Evolutionary conservation across 2,329 filamentous ascomycete species (phyloP), one percentile per base, ranked within the genome.

Genomic region (Colletotrichum sp.): DNA sequence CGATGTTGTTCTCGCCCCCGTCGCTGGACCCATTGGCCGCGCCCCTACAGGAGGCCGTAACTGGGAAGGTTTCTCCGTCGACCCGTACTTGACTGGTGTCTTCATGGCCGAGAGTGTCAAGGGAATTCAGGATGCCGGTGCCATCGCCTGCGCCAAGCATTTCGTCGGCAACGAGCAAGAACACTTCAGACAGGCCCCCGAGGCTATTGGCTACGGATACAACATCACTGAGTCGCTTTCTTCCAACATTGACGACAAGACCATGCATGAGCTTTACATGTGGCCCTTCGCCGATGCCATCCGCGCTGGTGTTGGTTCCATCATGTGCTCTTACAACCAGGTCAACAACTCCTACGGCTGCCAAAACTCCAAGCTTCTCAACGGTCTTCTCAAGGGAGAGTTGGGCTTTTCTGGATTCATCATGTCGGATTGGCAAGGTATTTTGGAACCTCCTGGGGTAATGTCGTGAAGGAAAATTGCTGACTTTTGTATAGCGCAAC

Each of bases 61-160:
- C 83, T 94, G 93, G 93, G 93, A 94, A 82, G 90, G 89, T 1
- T 91, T 90, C 85, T 92, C 92, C 2, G 90, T 93, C 9, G 95
- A 97, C 79, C 94, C 95, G 4, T 94, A 94, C 67, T 86, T 95
- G 68, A 93, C 94, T 68, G 96, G 94, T 68, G 87, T 93, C 77
- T 92, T 92, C 70, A 93, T 96, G 79, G 92, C 92, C 48, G 89
- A 94, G 82, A 94, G 93, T 2, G 90, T 98, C 76, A 90, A 91
- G 82, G 96, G 96, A 76, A 96, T 98, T 60, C 96, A 96, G 83
- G 91, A 93, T 80, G 92, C 93, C 16, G 95, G 95, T 82, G 91
- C 96, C 69, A 94, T 98, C 85, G 95, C 96, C 76, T 96, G 94
- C 80, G 93, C 94, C 63, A 96, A 96, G 88, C 94, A 96, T 82